Conservation (phyloP, 2,329 filamentous ascomycete genomes). For the Trichoderma sp. region DNA sequence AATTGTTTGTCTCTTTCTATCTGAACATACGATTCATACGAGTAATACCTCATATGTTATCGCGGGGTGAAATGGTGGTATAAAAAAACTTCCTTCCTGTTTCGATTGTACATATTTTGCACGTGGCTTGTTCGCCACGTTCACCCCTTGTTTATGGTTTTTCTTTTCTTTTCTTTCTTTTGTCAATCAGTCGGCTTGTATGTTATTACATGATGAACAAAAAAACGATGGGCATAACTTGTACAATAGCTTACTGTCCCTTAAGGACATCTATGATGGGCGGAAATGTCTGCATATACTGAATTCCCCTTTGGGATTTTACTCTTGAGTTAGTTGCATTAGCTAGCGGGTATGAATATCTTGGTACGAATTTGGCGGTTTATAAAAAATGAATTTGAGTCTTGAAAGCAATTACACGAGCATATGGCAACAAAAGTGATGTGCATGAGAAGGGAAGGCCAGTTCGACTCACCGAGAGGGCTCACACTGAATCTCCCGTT, state of each 20-base stretch:
- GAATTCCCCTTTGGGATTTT: not conserved
- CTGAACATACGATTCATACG: not conserved
- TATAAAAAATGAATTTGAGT: not conserved
- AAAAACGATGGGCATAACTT: constrained; percentile 13
- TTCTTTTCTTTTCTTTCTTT: not conserved
- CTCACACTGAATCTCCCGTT: not conserved
- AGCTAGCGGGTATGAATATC: constrained; percentile 7
- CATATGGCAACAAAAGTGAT: not conserved
- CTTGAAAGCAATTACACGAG: not conserved
- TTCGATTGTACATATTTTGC: not conserved
- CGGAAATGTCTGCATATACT: constrained; percentile 14
- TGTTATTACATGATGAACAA: constrained; percentile 10
- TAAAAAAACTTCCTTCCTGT: not conserved
- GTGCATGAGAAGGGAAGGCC: not conserved
- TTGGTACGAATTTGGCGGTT: constrained; percentile 3
- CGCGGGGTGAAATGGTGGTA: not conserved
- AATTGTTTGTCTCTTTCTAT: constrained; percentile 26
- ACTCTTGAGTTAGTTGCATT: constrained; percentile 2
- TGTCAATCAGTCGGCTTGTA: not conserved
- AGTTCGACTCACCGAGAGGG: not conserved
- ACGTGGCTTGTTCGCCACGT: not conserved
- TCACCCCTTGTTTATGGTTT: not conserved
- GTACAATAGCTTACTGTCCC: constrained; percentile 13
- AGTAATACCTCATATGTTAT: not conserved
- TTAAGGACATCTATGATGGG: constrained; percentile 8